A percentile compares a stretch with the other conserved stretches of the same genome.
Evolutionary conservation across 176 grass and related monocot species (phyloP).

Genomic region (Alopecurus myosuroides): DNA sequence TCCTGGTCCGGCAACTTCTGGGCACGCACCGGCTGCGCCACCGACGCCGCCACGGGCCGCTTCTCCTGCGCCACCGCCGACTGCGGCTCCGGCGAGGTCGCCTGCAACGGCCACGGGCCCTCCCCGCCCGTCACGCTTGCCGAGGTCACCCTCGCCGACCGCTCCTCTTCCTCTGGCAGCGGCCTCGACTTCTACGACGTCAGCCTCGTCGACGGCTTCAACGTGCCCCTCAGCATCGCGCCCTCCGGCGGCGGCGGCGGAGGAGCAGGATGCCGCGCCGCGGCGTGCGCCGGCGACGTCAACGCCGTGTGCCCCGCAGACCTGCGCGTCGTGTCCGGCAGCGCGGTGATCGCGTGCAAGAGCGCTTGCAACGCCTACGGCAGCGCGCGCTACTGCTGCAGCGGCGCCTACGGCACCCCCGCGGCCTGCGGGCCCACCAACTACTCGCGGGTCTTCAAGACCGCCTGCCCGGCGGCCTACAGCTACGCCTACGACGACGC

Average conservation of each 20-base stretch:
- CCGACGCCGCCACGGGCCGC: constrained; percentile 14
- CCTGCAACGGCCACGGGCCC: constrained; percentile 32
- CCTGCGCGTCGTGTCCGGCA: constrained; percentile 27
- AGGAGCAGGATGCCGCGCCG: no score
- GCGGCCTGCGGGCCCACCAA: constrained; percentile 43
- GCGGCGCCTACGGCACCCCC: constrained; percentile 35
- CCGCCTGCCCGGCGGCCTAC: constrained; percentile 25
- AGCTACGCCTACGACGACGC: constrained; percentile 28
- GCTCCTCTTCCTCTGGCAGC: no score
- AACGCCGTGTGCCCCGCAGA: no score
- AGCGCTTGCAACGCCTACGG: no score
- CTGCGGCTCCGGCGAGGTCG: constrained; percentile 45
- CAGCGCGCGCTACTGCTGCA: constrained; percentile 45
- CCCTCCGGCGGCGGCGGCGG: not conserved
- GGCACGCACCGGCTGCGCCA: no score
- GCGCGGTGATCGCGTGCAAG: not conserved
- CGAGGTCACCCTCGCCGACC: constrained; percentile 65
- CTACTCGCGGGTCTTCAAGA: no score
- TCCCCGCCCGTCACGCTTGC: constrained; percentile 45
- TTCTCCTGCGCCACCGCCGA: constrained; percentile 51
- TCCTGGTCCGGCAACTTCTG: no score
- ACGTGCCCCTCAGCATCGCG: constrained; percentile 46
- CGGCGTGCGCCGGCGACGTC: no score
- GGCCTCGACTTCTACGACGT: constrained; percentile 80
- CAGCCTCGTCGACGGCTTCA: constrained; percentile 81